phyloP scores from a whole-genome alignment of 2,329 filamentous ascomycete species.

The Pseudogymnoascus sp. region DNA sequence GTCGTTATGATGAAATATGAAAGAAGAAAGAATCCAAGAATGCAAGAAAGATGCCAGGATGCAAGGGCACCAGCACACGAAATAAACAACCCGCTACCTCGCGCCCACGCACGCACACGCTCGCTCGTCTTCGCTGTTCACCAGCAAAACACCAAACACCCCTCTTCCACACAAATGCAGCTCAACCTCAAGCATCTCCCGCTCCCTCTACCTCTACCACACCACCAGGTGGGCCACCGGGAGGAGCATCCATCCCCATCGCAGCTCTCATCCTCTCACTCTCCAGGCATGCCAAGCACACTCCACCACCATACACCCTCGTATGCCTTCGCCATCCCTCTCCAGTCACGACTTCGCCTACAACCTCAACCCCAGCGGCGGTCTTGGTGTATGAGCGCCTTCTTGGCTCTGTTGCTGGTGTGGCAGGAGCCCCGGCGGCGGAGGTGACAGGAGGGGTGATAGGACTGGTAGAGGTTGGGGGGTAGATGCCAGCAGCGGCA shows the following conservation, averaged over 20 bases:
- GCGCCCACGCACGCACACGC: neutral
- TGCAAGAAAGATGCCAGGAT: neutral
- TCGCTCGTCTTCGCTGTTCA: neutral
- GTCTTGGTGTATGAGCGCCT: constrained; percentile 17
- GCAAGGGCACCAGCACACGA: neutral
- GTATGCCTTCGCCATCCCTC: constrained; percentile 25
- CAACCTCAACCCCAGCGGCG: constrained; percentile 13
- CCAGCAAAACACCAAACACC: neutral
- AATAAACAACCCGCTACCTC: neutral
- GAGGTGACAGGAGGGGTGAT: neutral
- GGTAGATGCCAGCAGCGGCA: neutral
- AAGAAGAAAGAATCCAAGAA: neutral
- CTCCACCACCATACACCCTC: constrained; percentile 25
- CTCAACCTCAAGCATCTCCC: neutral
- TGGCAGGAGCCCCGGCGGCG: neutral
- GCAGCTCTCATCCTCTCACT: constrained; percentile 15
- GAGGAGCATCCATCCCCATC: neutral
- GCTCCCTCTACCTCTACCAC: neutral
- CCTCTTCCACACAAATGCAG: neutral
- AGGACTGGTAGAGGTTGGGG: neutral
- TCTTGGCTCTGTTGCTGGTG: constrained; percentile 8
- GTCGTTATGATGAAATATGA: neutral
- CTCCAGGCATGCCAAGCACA: constrained; percentile 25
- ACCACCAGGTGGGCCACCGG: neutral
- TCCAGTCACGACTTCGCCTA: constrained; percentile 21